Base-by-base conservation (phyloP, 805 yeast species). In the Starmerella gropengiesseri region DNA sequence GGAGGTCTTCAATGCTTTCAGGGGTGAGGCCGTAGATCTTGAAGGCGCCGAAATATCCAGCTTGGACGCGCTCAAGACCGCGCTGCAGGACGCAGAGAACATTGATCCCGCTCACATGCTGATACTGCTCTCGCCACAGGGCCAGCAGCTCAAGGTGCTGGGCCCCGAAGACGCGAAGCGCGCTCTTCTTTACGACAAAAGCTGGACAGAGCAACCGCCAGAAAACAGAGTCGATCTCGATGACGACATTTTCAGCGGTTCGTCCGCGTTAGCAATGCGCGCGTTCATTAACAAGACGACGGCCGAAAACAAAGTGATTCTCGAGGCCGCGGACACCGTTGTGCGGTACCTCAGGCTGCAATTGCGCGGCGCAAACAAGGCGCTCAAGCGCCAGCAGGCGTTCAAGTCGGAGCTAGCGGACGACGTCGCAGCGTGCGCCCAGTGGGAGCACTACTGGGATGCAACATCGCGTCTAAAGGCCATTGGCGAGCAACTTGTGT, bases 1-100 rank as follows among this genome's bases (percentile, higher is more conserved):
- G 60, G 50, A 43, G 14, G 42, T 58, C 14, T 42, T 37, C 48
- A 55, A 59, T 36, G 54, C 58, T 36, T 49, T 46, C 38, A 49
- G 53, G 8, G 63, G 63, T 36, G 37, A 39, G 20, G 42, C 34
- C 13, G 16, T 38, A 17, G 41, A 33, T 12, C 44, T 53, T 11
- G 48, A 49, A 25, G 55, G 57, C 3, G 55, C 50, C 18, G 41
- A 38, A 19, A 44, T 55, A 20, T 26, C 47, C 16, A 46, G 51
- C 21, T 37, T 58, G 17, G 59, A 48, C 18, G 54, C 48, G 27
- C 41, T 58, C 22, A 42, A 40, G n/a, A 19, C 27, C 6, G 46
- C 45, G 47, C 42, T 60, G 12, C 40, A 32, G n/a, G 27, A 22
- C 14, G 22, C 31, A 5, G 44, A 41, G 20, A 38, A 37, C 5